Base-by-base conservation (phyloP, 176 grass and related monocot genomes). In the Oryza glaberrima region DNA sequence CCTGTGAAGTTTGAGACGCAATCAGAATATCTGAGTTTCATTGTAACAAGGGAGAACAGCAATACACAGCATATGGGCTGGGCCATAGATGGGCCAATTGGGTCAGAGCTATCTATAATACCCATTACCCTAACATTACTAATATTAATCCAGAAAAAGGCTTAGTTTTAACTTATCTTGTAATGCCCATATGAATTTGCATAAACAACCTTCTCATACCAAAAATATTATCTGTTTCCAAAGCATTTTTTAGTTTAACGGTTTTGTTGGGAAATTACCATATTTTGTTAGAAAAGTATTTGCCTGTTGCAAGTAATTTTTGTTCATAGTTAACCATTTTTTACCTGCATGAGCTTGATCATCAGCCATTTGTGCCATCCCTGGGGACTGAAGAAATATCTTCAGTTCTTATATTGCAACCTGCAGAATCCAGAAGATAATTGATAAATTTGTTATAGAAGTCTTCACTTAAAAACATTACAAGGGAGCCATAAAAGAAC, bases 201-300 rank as follows among this genome's bases (percentile, higher is more conserved):
- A 58, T 58, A 58, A 58, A 20, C 1, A 56, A 19, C 4, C 49
- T 52, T 52, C 49, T 54, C 16, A 3, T 54, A 17, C 4, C 4
- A 54, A 54, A 54, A 54, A 54, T 6, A 54, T 5, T 6, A 17
- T 54, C 15, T 54, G 19, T 60, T 61, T 61, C 58, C 58, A 63
- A 63, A 63, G 6, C n/a, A 10, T 44, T 65, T 65, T 41, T 72
- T 6, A 77, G 19, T 56, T 66, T 66, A 73, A 32, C 22, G 34
- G 12, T 79, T 81, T 32, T 58, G 58, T 16, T 79, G 19, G 9
- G 16, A 74, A 88, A 68, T 68, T 72, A 84, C 25, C 6, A 60
- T 46, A 36, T 54, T 22, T 67, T 36, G 25, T 2, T 65, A 73
- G 6, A 11, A 1, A 87, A 82, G 14, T 52, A 43, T 83, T 72